Base-by-base conservation (phyloP, 179 eudicot species). In the Spinacia oleracea region DNA sequence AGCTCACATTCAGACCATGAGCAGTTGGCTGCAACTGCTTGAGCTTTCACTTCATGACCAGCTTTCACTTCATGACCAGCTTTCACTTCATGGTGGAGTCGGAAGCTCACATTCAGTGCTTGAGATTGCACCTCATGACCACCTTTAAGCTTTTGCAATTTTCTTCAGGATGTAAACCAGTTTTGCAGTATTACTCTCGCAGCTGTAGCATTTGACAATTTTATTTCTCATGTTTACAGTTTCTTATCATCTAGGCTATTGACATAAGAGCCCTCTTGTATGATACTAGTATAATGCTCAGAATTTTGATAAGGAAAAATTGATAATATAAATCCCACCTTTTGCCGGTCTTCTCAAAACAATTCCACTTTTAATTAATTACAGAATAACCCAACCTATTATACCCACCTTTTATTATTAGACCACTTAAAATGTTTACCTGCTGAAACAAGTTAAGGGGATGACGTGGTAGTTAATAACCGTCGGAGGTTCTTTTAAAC, bases 1-100 rank as follows among this genome's bases (percentile, higher is more conserved):
- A 72, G 64, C 42, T 78, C 89, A 9, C 90, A 84, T 77, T 75
- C 79, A 1, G 85, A 74, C 76, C 87, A 86, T 4, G 91, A 88
- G 79, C 89, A 80, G 74, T 71, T 87, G 88, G 80, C 83, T 75
- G 92, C 93, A 68, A 85, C 82, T 82, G 87, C 90, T 76, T 91
- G 76, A 85, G 40, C 38, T 40, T 62, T 73, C 27, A n/a, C 70
- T 77, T 76, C 8, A 23, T 38, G 20, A 20, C 20, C 34, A 45
- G 20, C 46, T 35, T 53, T n/a, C 40, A 35, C 40, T 35, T 35
- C 40, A 35, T 35, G 2, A 35, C 40, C 31, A 43, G n/a, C 45
- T 34, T 63, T 27, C n/a, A n/a, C n/a, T n/a, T n/a, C n/a, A 74
- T 62, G 64, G 53, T 34, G 82, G 81, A 46, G 56, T 18, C 27